A percentile compares a stretch with the other conserved stretches of the same genome.
phyloP scores from a whole-genome alignment of 305 asterid species.

The Coffea humblotiana region DNA sequence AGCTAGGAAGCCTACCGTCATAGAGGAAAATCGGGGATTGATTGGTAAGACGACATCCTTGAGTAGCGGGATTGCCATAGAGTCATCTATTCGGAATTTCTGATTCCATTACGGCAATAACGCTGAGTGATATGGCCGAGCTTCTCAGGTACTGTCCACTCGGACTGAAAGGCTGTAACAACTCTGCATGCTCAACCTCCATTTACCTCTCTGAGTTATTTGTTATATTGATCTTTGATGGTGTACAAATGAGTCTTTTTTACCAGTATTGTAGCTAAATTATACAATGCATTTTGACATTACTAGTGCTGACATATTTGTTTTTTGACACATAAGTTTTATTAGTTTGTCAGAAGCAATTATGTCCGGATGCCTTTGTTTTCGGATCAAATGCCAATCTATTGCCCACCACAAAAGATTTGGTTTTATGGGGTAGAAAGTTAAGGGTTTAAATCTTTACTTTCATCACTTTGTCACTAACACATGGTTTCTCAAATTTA shows the following conservation, averaged over 20 bases:
- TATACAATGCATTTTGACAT: no score
- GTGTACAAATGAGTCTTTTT: background rate
- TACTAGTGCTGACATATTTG: no score
- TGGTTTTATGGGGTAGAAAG: no score
- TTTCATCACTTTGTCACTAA: no score
- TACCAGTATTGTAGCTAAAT: background rate
- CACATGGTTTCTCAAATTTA: no score
- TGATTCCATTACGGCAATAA: conserved; percentile 52
- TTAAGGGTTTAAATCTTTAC: no score
- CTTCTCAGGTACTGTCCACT: conserved; percentile 51
- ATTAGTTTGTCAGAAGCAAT: no score
- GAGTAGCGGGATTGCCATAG: conserved; percentile 21
- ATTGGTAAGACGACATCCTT: conserved; percentile 28
- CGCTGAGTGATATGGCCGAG: conserved; percentile 47
- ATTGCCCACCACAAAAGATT: no score
- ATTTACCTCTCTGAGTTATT: background rate
- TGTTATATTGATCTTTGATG: background rate
- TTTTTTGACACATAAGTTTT: no score
- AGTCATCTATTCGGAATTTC: conserved; percentile 44
- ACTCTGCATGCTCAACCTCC: conserved; percentile 34
- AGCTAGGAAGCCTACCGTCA: conserved; percentile 23
- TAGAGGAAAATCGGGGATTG: conserved; percentile 32
- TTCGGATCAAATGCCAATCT: no score
- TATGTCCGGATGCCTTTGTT: no score
- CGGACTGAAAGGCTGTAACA: conserved; percentile 46